Evolutionary conservation across 139 green algal species (phyloP).

Genomic region (Eudorina sp.): DNA sequence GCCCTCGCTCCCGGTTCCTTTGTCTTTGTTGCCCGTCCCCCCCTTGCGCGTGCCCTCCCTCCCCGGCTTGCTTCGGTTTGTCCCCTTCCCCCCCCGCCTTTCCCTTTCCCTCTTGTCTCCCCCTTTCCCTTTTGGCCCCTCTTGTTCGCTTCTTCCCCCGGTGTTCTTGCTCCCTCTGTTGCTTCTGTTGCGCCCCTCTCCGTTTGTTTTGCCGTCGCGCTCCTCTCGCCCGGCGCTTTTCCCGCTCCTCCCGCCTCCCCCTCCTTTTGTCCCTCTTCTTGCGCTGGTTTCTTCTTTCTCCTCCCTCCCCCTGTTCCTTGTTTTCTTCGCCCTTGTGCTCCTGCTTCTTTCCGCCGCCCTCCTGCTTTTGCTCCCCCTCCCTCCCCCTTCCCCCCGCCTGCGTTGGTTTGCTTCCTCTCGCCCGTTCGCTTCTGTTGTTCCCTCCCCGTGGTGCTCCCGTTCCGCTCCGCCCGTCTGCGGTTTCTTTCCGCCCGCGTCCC

Average conservation of each 20-base stretch:
- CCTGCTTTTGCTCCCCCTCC: background rate
- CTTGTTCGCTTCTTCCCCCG: too few species aligned
- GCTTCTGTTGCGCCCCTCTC: background rate
- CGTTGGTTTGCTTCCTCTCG: background rate
- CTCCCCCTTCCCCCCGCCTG: background rate
- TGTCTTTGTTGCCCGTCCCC: background rate
- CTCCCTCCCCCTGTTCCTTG: background rate
- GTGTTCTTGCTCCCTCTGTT: background rate
- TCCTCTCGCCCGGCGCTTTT: background rate
- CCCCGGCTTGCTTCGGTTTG: background rate
- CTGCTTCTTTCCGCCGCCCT: background rate
- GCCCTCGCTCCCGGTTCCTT: background rate
- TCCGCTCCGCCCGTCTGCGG: too few species aligned
- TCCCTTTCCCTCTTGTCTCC: background rate
- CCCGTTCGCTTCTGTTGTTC: too few species aligned
- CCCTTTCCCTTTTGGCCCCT: background rate
- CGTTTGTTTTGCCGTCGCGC: background rate
- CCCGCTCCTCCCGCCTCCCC: background rate
- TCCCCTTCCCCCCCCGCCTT: background rate
- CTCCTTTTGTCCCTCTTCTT: background rate
- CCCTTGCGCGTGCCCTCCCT: background rate
- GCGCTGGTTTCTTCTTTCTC: background rate
- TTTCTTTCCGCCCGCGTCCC: too few species aligned
- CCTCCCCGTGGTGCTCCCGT: too few species aligned
- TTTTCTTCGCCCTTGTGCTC: background rate